Conservation (phyloP, 257 asterid genomes). For the Oldenlandia corymbosa region DNA sequence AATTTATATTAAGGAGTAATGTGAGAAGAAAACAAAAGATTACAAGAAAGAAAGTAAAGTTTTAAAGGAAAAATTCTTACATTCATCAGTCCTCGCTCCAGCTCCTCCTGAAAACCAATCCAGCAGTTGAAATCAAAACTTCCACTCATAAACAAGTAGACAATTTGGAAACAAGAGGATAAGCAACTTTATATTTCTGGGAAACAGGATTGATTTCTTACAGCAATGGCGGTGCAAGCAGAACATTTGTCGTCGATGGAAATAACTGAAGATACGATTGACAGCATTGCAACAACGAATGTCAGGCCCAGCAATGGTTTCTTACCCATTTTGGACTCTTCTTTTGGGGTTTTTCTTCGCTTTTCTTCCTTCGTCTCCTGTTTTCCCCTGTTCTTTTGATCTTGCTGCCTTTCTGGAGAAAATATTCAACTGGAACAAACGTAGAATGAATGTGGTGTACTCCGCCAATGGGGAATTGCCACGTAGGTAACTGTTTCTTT, state of each 20-base stretch:
- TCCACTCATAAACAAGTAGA: neutral
- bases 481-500: neutral
- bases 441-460: constrained; percentile 3
- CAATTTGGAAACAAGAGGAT: neutral
- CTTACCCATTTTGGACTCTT: constrained; percentile 13
- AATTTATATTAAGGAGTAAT: too few species aligned
- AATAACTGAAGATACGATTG: constrained; percentile 25
- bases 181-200: too few species aligned
- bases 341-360: too few species aligned
- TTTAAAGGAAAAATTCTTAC: constrained; percentile 29
- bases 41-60: neutral
- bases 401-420: neutral
- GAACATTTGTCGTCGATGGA: constrained; percentile 78
- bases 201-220: constrained; percentile 31
- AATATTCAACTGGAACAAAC: constrained; percentile 4
- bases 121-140: constrained; percentile 3
- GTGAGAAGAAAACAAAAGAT: neutral
- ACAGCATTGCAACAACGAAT: constrained; percentile 7
- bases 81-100: constrained; percentile 69
- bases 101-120: constrained; percentile 66
- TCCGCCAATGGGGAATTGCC: constrained; percentile 2
- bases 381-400: neutral
- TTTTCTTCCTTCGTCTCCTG: neutral
- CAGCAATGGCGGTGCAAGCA: constrained; percentile 93
- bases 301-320: neutral